phyloP scores from a whole-genome alignment of 108 stramenopile species.

The Skeletonema potamos region DNA sequence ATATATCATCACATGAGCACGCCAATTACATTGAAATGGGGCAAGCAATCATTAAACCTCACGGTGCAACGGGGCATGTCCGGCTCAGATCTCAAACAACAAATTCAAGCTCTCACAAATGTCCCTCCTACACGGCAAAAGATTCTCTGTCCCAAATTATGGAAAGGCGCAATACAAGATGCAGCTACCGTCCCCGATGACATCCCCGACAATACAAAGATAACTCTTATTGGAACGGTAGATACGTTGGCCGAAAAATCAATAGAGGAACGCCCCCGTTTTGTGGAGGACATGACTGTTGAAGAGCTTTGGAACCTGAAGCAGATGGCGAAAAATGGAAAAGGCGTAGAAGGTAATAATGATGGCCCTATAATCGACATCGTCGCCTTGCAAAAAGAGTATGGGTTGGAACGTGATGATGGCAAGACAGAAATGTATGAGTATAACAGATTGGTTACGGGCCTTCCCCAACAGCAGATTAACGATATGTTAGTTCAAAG shows the following conservation, averaged over 20 bases:
- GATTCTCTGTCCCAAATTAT: conserved; percentile 34
- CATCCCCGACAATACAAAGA: neutral
- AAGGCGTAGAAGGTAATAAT: conserved; percentile 9
- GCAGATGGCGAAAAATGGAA: conserved; percentile 2
- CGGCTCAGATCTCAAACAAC: conserved; percentile 30
- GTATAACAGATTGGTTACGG: conserved; percentile 55
- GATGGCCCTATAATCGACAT: conserved; percentile 31
- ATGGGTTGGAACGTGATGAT: conserved; percentile 18
- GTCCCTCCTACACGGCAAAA: conserved; percentile 52
- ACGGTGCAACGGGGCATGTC: conserved; percentile 17
- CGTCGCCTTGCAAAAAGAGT: conserved; percentile 41
- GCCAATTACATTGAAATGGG: conserved; percentile 41
- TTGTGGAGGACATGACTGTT: conserved; percentile 52
- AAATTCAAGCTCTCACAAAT: conserved; percentile 37
- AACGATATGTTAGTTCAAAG: conserved; percentile 29
- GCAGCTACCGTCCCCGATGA: conserved; percentile 2
- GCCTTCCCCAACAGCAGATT: conserved; percentile 57
- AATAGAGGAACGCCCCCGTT: conserved; percentile 15
- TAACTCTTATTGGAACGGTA: conserved; percentile 60
- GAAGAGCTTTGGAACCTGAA: conserved; percentile 37
- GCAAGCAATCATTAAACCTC: conserved; percentile 29
- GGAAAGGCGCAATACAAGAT: conserved; percentile 54
- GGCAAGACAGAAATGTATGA: conserved; percentile 24
- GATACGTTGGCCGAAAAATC: conserved; percentile 42
- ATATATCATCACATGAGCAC: neutral